These are phyloP conservation scores for Blastobotrys ciferrii DNA, from an alignment of 1,139 yeast genomes.

Conservation along the genomic window DNA sequence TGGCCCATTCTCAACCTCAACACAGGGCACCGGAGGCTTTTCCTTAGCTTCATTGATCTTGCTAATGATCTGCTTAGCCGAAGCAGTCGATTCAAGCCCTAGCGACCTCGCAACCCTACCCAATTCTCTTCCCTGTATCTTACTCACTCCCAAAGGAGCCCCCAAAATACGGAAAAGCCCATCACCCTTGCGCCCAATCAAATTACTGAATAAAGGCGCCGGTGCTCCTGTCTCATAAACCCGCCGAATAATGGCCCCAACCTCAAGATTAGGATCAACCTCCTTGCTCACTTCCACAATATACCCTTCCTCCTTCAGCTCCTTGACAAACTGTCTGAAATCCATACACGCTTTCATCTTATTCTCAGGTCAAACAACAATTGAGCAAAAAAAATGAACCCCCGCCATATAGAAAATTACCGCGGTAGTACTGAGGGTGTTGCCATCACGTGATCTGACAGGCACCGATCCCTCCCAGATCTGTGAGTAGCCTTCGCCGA, in stretches of 20 bases:
- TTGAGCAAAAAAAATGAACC: not conserved
- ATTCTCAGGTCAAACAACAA: not conserved
- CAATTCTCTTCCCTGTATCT: too few relatives aligned
- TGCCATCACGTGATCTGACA: too few relatives aligned
- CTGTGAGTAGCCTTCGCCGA: too few relatives aligned
- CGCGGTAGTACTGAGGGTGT: too few relatives aligned
- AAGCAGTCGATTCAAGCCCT: conserved; percentile 2
- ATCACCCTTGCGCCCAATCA: not conserved
- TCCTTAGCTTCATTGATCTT: not conserved
- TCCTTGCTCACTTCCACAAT: not conserved
- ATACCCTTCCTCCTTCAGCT: not conserved
- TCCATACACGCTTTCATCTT: not conserved
- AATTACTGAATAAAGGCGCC: conserved; percentile 7
- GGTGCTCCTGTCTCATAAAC: not conserved
- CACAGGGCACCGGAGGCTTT: not conserved
- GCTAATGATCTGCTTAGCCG: not conserved
- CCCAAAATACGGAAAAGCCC: conserved; percentile 5
- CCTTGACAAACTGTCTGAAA: conserved; percentile 1
- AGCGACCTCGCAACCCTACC: not conserved
- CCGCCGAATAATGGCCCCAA: conserved; percentile 1
- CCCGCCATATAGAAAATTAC: too few relatives aligned
- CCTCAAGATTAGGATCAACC: conserved; percentile 1
- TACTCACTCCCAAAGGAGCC: not conserved
- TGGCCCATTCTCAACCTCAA: not conserved
- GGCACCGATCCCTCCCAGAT: too few relatives aligned